Percentiles rank a stretch among this genome's conserved stretches.
phyloP scores from a whole-genome alignment of 148 eudicot genomes.

The Euryodendron excelsum region DNA sequence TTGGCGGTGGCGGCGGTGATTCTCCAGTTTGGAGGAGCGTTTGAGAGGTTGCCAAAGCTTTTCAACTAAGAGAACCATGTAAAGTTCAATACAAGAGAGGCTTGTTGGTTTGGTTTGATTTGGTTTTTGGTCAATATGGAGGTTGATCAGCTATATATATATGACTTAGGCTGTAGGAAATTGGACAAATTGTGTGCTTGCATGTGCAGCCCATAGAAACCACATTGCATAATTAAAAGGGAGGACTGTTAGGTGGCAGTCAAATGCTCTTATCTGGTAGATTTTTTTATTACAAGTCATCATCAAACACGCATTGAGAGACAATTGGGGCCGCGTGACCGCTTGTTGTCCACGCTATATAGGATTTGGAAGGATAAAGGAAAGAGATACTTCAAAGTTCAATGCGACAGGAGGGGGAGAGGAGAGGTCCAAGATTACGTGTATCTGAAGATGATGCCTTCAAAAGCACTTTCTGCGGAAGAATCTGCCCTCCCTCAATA shows the following conservation, averaged over 20 bases:
- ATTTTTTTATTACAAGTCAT: not conserved
- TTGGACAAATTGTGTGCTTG: no score
- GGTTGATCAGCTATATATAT: not conserved
- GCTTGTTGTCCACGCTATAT: no score
- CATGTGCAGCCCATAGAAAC: no score
- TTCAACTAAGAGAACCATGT: slow-evolving; percentile 43
- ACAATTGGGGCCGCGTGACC: no score
- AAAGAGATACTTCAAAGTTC: no score
- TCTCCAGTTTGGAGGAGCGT: slow-evolving; percentile 33
- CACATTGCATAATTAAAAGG: not conserved
- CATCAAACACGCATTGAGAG: not conserved
- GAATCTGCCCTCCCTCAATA: no score
- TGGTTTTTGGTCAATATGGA: not conserved
- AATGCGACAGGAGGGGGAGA: no score
- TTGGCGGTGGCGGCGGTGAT: slow-evolving; percentile 23
- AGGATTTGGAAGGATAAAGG: no score
- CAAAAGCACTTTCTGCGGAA: no score
- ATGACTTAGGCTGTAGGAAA: not conserved
- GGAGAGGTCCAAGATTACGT: no score
- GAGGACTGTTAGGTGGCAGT: slow-evolving; percentile 13
- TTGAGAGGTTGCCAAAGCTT: slow-evolving; percentile 29
- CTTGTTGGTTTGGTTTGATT: not conserved
- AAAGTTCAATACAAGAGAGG: not conserved
- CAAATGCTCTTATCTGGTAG: slow-evolving; percentile 29
- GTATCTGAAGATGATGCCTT: no score